A percentile compares a stretch with the other conserved stretches of the same genome.
Evolutionary conservation across 257 asterid species (phyloP).

Genomic region (Gynochthodes officinalis): DNA sequence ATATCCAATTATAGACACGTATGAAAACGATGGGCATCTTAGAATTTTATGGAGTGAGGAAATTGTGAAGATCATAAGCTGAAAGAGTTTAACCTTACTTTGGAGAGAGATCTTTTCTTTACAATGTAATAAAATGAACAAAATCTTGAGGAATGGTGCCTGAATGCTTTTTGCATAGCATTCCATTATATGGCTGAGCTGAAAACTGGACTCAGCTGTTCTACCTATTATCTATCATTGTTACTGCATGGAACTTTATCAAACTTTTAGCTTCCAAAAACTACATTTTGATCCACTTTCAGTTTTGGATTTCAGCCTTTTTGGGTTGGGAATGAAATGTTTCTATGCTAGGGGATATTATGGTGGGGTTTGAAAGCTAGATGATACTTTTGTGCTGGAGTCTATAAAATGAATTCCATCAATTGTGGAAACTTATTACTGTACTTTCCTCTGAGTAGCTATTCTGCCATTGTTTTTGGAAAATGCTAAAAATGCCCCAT

Average conservation of each 20-base stretch:
- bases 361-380: background rate
- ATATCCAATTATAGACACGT: conserved; percentile 36
- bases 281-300: background rate
- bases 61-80: conserved; percentile 1
- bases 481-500: background rate
- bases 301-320: background rate
- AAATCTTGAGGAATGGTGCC: background rate
- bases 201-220: background rate
- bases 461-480: background rate
- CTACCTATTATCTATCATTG: background rate
- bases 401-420: no score
- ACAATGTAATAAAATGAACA: background rate
- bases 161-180: background rate
- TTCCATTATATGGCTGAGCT: background rate
- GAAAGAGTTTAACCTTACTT: background rate
- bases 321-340: background rate
- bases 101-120: background rate
- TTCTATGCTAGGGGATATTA: background rate
- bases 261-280: background rate
- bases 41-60: conserved; percentile 6
- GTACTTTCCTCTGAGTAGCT: background rate
- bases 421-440: background rate
- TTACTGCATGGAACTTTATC: background rate
- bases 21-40: conserved; percentile 10
- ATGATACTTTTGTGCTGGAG: background rate